Evolutionary conservation across 2,329 filamentous ascomycete species (phyloP).

Genomic region (Sclerotinia spermophila): DNA sequence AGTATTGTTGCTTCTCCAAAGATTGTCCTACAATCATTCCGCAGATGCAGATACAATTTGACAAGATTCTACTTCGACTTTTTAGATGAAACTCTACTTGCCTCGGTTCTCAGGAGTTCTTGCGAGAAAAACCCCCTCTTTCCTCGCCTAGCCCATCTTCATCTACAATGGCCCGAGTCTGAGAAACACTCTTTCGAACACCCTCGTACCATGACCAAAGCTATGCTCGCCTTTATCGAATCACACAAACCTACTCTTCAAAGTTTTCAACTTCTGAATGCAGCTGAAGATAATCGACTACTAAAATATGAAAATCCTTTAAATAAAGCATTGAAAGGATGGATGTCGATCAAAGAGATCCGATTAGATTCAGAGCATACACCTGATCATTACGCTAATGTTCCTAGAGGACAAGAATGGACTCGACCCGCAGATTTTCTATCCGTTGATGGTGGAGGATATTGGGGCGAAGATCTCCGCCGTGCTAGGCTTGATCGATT

Average conservation of each 20-base stretch:
- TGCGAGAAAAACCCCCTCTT: not conserved
- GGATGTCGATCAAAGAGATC: slow-evolving; percentile 19
- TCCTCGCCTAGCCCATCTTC: slow-evolving; percentile 13
- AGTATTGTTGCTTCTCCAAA: slow-evolving; percentile 15
- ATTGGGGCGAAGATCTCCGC: slow-evolving; percentile 20
- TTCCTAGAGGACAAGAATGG: slow-evolving; percentile 20
- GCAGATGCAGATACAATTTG: slow-evolving; percentile 8
- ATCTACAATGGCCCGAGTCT: slow-evolving; percentile 17
- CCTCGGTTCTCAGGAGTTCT: not conserved
- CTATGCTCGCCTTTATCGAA: slow-evolving; percentile 22
- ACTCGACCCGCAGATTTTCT: slow-evolving; percentile 19
- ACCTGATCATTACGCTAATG: slow-evolving; percentile 17
- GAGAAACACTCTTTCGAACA: slow-evolving; percentile 21
- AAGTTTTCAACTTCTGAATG: slow-evolving; percentile 19
- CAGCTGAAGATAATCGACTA: slow-evolving; percentile 18
- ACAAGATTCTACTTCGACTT: slow-evolving; percentile 18
- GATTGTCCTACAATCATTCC: slow-evolving; percentile 17
- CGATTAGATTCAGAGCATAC: slow-evolving; percentile 19
- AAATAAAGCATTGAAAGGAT: slow-evolving; percentile 11
- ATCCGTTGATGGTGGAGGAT: slow-evolving; percentile 19
- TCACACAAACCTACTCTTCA: slow-evolving; percentile 19
- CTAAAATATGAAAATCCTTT: slow-evolving; percentile 19
- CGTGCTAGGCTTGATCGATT: slow-evolving; percentile 20
- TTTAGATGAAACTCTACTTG: slow-evolving; percentile 15
- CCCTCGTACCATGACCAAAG: slow-evolving; percentile 22